These are phyloP conservation scores for Conticribra weissflogii DNA, from an alignment of 108 stramenopile genomes.

Conservation along the genomic window DNA sequence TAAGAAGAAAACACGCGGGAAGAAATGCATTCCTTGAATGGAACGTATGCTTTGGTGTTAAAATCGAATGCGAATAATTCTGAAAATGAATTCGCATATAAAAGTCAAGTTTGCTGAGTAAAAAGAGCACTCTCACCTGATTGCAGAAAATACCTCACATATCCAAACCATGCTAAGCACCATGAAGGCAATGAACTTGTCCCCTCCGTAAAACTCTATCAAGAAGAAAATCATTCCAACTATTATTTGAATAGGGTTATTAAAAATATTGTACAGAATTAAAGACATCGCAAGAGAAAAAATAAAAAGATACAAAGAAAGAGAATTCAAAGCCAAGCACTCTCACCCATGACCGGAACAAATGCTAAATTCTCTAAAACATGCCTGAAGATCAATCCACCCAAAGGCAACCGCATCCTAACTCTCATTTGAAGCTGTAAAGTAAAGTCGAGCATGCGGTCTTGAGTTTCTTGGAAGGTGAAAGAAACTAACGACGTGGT, in stretches of 20 bases:
- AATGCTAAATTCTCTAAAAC: conserved; percentile 87
- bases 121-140: conserved; percentile 53
- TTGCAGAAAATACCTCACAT: conserved; percentile 91
- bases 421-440: conserved; percentile 78
- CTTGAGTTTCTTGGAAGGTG: conserved; percentile 95
- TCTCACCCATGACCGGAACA: conserved; percentile 80
- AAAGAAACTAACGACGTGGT: conserved; percentile 90
- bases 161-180: conserved; percentile 91
- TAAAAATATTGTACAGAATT: no score
- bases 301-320: neutral
- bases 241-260: no score
- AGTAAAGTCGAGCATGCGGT: conserved; percentile 95
- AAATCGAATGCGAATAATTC: conserved; percentile 25
- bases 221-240: conserved; percentile 94
- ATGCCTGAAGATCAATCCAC: conserved; percentile 64
- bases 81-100: no score
- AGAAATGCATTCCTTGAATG: conserved; percentile 75
- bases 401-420: conserved; percentile 48
- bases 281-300: no score
- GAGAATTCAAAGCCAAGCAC: neutral
- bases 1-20: conserved; percentile 89
- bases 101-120: conserved; percentile 1
- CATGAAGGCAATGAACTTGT: conserved; percentile 89
- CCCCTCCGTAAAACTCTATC: conserved; percentile 90
- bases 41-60: conserved; percentile 51